Base-by-base conservation (phyloP, 768 basidiomycete species). In the Pholiota microspora region DNA sequence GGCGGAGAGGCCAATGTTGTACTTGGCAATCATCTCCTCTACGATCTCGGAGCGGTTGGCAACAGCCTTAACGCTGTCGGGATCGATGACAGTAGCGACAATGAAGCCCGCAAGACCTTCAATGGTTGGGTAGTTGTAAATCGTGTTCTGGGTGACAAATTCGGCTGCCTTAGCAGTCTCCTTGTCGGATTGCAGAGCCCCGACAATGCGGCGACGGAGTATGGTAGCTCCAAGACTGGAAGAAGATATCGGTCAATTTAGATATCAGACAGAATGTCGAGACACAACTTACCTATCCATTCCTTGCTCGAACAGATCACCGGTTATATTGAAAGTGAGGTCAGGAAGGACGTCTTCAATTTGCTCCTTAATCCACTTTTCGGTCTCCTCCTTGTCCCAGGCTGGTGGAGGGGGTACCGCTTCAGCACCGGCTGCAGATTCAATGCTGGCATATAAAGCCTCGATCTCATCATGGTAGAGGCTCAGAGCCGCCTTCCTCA, bases 401-500 rank as follows among this genome's bases (percentile, higher is more conserved):
- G 18, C 45, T 5, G 29, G 45, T 2, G 45, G 45, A 13, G 25
- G 45, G 4, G 45, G 45, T 10, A 47, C 29, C 3, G 45, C 29
- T 18, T 32, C 45, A 10, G 45, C 45, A 32, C 27, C 29, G 16
- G 27, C 25, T 15, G 25, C 45, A 15, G 25, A 32, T n/a, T 27
- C 29, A n/a, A 47, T 47, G 45, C 27, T 47, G 7, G 45, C 45
- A 6, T 47, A 47, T 9, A 42, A 27, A 47, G 45, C 45, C 25
- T 28, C 29, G 29, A 47, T 47, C 45, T 42, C 40, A 18, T 23
- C 40, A 12, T 42, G 29, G 57, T 83, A 83, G 15, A 65, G 28
- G 2, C 57, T 59, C 32, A 83, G 52, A 0, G 77, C 75, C 2
- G 72, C 71, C 54, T 77, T 77, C 45, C 77, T 73, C 45, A 71